phyloP scores from a whole-genome alignment of 2,329 filamentous ascomycete genomes.

The Aspergillus transmontanensis region DNA sequence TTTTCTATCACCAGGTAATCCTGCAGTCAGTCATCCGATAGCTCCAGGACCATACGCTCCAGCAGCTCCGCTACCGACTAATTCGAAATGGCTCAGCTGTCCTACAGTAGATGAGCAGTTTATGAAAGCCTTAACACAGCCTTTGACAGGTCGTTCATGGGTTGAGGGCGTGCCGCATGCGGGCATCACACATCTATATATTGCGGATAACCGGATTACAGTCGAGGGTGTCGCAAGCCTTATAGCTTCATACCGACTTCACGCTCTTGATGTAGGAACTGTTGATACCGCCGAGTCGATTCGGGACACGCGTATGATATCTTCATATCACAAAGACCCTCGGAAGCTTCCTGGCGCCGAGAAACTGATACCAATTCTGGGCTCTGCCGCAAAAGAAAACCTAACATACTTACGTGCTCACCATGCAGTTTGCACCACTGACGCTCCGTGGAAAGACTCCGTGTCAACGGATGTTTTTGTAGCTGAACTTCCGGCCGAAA shows the following conservation, averaged over 20 bases:
- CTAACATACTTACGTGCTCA: constrained; percentile 59
- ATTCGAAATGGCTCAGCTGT: constrained; percentile 28
- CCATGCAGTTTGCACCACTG: constrained; percentile 56
- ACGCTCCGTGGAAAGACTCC: constrained; percentile 37
- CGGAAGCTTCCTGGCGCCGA: constrained; percentile 53
- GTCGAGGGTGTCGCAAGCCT: constrained; percentile 59
- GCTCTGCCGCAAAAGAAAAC: constrained; percentile 48
- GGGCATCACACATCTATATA: constrained; percentile 63
- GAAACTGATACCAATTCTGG: constrained; percentile 56
- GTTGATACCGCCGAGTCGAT: constrained; percentile 40
- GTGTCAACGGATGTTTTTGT: constrained; percentile 28
- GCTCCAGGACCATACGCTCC: background rate
- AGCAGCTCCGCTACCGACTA: constrained; percentile 5
- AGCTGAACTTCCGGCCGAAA: constrained; percentile 36
- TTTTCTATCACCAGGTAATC: constrained; percentile 37
- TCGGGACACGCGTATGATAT: constrained; percentile 13
- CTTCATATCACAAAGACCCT: constrained; percentile 12
- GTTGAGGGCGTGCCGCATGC: constrained; percentile 57
- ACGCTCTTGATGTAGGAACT: constrained; percentile 59
- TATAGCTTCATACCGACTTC: constrained; percentile 53
- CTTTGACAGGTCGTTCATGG: constrained; percentile 55
- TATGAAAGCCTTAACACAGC: constrained; percentile 50
- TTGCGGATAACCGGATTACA: constrained; percentile 58
- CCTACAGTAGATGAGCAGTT: constrained; percentile 51
- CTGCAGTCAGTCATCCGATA: background rate